Evolutionary conservation across 176 grass and related monocot genomes (phyloP).

Genomic region (Carex kokanica): DNA sequence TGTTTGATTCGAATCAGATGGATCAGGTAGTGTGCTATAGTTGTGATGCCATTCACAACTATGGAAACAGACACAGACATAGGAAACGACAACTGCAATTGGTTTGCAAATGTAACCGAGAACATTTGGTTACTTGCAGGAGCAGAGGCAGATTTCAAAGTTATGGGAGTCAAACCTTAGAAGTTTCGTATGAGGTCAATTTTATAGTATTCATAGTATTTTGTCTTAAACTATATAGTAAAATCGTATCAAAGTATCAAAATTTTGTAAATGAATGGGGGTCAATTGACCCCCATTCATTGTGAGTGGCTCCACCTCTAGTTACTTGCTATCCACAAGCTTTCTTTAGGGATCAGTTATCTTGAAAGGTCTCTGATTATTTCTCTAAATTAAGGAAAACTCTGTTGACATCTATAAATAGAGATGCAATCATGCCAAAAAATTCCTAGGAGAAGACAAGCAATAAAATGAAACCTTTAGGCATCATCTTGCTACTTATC

Average conservation of each 20-base stretch:
- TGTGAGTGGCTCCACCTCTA: too few species aligned
- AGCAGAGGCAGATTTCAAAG: too few species aligned
- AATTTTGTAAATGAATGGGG: too few species aligned
- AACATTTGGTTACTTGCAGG: not conserved
- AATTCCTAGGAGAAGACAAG: not conserved
- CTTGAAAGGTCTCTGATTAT: not conserved
- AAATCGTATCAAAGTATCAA: too few species aligned
- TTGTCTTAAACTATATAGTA: too few species aligned
- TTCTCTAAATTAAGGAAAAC: conserved; percentile 12
- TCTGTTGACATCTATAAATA: not conserved
- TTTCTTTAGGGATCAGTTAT: conserved; percentile 4
- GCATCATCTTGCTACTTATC: conserved; percentile 3
- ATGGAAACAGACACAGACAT: not conserved
- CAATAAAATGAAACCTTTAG: not conserved
- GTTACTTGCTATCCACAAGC: conserved; percentile 10
- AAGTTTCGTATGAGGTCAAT: too few species aligned
- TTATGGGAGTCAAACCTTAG: too few species aligned
- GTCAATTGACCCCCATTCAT: too few species aligned
- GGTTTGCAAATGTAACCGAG: not conserved
- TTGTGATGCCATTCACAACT: not conserved
- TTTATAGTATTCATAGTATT: too few species aligned
- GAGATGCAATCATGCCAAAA: not conserved
- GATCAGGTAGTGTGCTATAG: not conserved
- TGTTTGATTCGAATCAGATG: not conserved
- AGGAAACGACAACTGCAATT: not conserved